Conservation (phyloP, 345 rosid genomes). For the Aethionema arabicum region DNA sequence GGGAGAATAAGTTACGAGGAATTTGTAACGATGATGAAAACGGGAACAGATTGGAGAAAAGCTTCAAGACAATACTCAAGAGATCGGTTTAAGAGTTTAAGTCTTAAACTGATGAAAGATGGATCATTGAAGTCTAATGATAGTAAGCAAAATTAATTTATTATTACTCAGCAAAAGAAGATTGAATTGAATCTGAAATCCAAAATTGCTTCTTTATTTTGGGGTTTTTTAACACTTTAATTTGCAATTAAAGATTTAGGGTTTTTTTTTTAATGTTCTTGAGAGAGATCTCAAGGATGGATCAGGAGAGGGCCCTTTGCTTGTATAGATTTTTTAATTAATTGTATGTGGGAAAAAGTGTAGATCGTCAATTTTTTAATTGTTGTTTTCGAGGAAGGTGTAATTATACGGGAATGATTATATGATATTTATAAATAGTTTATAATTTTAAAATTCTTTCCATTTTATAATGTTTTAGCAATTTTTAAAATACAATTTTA, state of each 20-base stretch:
- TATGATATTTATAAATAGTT: no score
- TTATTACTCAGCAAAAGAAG: no score
- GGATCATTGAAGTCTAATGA: conserved; percentile 63
- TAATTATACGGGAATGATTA: not conserved
- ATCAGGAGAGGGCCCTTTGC: conserved; percentile 10
- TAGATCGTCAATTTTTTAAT: not conserved
- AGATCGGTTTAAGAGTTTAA: conserved; percentile 72
- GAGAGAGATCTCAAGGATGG: conserved; percentile 1
- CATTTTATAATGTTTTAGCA: no score
- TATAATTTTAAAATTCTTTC: no score
- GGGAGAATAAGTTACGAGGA: conserved; percentile 84
- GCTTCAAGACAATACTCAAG: conserved; percentile 87
- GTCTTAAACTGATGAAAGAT: conserved; percentile 63
- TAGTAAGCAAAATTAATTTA: conserved; percentile 16
- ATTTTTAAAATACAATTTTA: no score
- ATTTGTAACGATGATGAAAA: conserved; percentile 86
- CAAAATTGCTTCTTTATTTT: conserved; percentile 17
- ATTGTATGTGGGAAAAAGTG: conserved; percentile 6
- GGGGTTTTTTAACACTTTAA: not conserved
- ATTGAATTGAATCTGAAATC: not conserved
- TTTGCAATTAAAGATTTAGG: conserved; percentile 13
- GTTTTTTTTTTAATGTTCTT: not conserved
- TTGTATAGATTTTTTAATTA: conserved; percentile 4
- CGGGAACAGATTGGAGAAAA: conserved; percentile 95
- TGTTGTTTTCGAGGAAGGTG: not conserved